These are phyloP conservation scores for Thelonectria blattea DNA, from an alignment of 2,329 filamentous ascomycete genomes.

Conservation along the genomic window DNA sequence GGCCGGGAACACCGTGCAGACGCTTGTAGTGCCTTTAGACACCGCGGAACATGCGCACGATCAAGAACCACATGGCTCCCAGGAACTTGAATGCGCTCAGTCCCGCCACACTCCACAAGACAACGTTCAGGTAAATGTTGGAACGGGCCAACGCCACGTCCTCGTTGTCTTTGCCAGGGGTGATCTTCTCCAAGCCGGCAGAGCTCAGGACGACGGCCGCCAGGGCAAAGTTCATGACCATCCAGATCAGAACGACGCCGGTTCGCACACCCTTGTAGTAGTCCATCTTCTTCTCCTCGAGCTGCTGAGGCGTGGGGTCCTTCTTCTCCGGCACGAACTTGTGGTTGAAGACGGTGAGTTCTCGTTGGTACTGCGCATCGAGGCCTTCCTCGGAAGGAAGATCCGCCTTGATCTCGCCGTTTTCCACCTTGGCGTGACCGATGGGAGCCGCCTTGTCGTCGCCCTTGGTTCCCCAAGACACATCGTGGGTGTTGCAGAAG, in stretches of 20 bases:
- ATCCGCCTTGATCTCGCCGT: conserved; percentile 79
- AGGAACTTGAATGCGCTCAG: conserved; percentile 86
- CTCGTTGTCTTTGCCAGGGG: conserved; percentile 45
- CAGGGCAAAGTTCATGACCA: conserved; percentile 92
- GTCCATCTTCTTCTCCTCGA: conserved; percentile 88
- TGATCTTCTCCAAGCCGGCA: conserved; percentile 77
- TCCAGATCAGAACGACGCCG: conserved; percentile 91
- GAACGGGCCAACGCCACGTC: conserved; percentile 62
- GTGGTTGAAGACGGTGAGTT: conserved; percentile 73
- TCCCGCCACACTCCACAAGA: conserved; percentile 87
- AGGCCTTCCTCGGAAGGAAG: conserved; percentile 94
- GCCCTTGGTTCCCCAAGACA: conserved; percentile 98
- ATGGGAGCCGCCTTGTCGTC: conserved; percentile 93
- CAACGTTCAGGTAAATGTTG: conserved; percentile 83
- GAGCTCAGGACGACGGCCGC: conserved; percentile 85
- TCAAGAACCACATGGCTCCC: conserved; percentile 89
- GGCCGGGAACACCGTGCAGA: not conserved
- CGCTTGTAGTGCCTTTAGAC: conserved; percentile 50
- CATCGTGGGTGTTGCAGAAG: conserved; percentile 99
- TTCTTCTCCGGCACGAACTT: conserved; percentile 79
- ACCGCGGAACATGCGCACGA: conserved; percentile 83
- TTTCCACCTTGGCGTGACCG: conserved; percentile 86
- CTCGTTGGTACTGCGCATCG: conserved; percentile 91
- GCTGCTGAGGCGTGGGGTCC: conserved; percentile 57
- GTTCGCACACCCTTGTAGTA: conserved; percentile 98